A percentile compares a stretch with the other conserved stretches of the same genome.
These are phyloP conservation scores for Trichoderma brevicompactum DNA, from an alignment of 2,329 filamentous ascomycete species.

Conservation along the genomic window DNA sequence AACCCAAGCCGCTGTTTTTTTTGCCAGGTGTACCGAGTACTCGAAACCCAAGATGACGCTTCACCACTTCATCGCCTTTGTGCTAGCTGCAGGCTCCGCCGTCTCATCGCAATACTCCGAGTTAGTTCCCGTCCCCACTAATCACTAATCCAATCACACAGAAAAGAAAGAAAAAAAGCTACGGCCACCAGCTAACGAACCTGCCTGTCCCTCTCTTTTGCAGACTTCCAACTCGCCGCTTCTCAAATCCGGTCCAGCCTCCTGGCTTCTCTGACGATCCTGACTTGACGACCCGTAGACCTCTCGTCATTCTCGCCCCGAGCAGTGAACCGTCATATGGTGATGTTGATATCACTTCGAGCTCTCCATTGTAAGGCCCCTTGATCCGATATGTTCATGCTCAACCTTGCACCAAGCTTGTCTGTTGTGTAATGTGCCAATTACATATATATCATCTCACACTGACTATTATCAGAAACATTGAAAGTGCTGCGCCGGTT, in stretches of 20 bases:
- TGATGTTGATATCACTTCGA: not conserved
- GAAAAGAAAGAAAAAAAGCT: not conserved
- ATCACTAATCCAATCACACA: not conserved
- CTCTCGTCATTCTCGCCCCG: constrained; percentile 15
- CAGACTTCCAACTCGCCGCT: constrained; percentile 13
- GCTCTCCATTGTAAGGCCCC: not conserved
- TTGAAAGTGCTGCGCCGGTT: not conserved
- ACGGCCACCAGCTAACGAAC: not conserved
- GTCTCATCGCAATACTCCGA: constrained; percentile 6
- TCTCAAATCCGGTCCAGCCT: constrained; percentile 29
- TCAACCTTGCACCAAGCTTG: not conserved
- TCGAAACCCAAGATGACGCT: not conserved
- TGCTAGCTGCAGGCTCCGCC: not conserved
- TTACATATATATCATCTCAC: not conserved
- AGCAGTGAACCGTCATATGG: not conserved
- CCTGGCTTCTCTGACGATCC: constrained; percentile 11
- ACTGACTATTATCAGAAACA: not conserved
- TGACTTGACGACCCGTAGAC: constrained; percentile 17
- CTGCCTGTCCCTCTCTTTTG: not conserved
- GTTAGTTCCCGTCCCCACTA: not conserved
- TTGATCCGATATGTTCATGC: not conserved
- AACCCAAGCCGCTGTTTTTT: no score
- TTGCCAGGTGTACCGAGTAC: no score
- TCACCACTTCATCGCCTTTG: not conserved
- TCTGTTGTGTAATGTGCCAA: not conserved